Percentiles rank a stretch among this genome's conserved stretches.
Conservation (phyloP, 2,329 filamentous ascomycete species). For the Aspergillus sp. region DNA sequence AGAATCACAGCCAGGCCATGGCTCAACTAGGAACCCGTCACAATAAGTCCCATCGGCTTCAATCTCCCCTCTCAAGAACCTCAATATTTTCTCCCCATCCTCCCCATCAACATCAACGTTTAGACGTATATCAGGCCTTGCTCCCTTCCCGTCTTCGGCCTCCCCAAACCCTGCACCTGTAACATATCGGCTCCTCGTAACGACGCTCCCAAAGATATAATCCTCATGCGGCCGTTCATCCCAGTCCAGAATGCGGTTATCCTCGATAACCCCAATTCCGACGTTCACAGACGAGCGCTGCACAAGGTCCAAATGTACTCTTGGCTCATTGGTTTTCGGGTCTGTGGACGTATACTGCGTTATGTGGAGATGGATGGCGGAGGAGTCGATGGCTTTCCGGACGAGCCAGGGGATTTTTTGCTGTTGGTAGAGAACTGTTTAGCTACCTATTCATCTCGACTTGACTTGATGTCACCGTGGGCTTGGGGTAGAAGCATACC, state of each 20-base stretch:
- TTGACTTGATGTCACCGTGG: not conserved
- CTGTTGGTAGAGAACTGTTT: not conserved
- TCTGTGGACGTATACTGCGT: not conserved
- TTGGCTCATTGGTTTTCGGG: not conserved
- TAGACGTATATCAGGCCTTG: not conserved
- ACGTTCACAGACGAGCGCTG: not conserved
- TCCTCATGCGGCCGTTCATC: not conserved
- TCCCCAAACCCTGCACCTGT: not conserved
- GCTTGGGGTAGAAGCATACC: not conserved
- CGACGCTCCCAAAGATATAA: not conserved
- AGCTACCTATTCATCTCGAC: not conserved
- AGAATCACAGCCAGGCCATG: not conserved
- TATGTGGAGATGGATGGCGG: not conserved
- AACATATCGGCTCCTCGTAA: not conserved
- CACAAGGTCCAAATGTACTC: not conserved
- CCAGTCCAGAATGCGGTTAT: not conserved
- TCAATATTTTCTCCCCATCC: not conserved
- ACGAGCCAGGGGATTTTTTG: conserved; percentile 2
- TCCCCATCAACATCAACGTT: not conserved
- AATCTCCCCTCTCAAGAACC: not conserved
- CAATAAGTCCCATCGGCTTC: not conserved
- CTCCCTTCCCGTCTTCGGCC: not conserved
- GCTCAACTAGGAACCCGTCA: not conserved
- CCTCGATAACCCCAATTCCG: not conserved
- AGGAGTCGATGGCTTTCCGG: not conserved